A percentile compares a stretch with the other conserved stretches of the same genome.
phyloP scores from a whole-genome alignment of 108 stramenopile genomes.

The Skeletonema potamos region DNA sequence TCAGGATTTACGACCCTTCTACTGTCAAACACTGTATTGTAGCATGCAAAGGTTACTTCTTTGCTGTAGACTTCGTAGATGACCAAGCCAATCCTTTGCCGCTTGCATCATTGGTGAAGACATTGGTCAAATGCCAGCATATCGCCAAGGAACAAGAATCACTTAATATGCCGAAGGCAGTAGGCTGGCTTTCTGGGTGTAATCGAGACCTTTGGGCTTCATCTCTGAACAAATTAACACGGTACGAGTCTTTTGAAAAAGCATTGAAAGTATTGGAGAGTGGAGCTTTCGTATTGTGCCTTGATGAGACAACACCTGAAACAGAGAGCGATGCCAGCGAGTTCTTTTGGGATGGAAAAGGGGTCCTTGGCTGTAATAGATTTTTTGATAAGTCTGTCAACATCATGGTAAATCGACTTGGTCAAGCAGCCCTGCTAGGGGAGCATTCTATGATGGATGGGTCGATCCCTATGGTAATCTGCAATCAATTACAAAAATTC shows the following conservation, averaged over 20 bases:
- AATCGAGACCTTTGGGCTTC: constrained; percentile 59
- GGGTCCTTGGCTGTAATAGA: constrained; percentile 29
- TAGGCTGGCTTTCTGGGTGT: constrained; percentile 50
- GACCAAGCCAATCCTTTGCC: background rate
- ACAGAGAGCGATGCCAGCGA: background rate
- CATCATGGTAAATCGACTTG: constrained; percentile 54
- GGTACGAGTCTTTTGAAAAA: constrained; percentile 14
- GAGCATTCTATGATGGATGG: constrained; percentile 82
- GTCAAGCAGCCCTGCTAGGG: constrained; percentile 57
- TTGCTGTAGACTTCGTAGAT: constrained; percentile 51
- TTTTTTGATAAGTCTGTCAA: constrained; percentile 76
- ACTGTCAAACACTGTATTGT: constrained; percentile 55
- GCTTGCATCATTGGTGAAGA: constrained; percentile 25
- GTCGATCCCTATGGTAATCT: constrained; percentile 41
- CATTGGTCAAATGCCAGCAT: constrained; percentile 48
- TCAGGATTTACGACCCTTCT: constrained; percentile 58
- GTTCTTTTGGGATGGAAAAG: constrained; percentile 17
- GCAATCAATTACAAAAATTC: constrained; percentile 24
- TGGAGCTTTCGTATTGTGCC: constrained; percentile 36
- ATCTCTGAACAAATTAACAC: constrained; percentile 25
- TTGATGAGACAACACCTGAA: constrained; percentile 46
- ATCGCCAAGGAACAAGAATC: constrained; percentile 37
- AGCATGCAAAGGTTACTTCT: constrained; percentile 58
- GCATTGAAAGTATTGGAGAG: constrained; percentile 43
- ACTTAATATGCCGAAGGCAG: constrained; percentile 3